phyloP scores from a whole-genome alignment of 2,329 filamentous ascomycete genomes.

The Cladosporium sp. region DNA sequence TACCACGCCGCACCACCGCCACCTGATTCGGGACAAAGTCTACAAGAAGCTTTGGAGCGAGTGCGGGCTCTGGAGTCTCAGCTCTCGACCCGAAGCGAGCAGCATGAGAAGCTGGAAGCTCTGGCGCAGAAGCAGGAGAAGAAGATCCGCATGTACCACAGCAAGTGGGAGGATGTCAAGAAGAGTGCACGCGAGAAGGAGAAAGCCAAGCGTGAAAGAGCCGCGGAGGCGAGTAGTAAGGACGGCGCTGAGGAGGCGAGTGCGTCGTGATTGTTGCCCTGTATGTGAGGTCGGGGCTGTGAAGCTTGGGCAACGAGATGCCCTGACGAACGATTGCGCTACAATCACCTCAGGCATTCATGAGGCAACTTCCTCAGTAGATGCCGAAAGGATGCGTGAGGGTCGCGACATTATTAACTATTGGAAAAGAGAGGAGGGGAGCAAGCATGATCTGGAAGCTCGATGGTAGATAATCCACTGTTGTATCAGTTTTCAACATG shows the following conservation, averaged over 20 bases:
- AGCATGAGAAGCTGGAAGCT: conserved; percentile 61
- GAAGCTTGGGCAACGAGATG: not conserved
- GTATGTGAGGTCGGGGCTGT: not conserved
- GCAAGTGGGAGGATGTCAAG: conserved; percentile 69
- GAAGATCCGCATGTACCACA: conserved; percentile 65
- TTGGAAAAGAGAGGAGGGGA: not conserved
- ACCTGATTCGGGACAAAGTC: conserved; percentile 26
- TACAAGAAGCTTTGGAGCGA: conserved; percentile 26
- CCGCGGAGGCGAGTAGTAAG: conserved; percentile 4
- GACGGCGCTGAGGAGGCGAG: not conserved
- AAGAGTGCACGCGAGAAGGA: conserved; percentile 53
- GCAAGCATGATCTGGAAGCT: not conserved
- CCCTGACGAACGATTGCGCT: not conserved
- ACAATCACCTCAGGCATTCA: too few relatives aligned
- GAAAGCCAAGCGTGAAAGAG: conserved; percentile 19
- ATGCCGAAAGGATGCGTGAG: not conserved
- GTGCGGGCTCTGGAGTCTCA: conserved; percentile 60
- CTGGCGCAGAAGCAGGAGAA: conserved; percentile 63
- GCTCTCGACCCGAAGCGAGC: conserved; percentile 56
- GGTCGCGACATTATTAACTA: not conserved
- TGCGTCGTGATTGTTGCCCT: not conserved
- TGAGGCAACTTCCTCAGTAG: not conserved
- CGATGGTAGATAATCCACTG: not conserved
- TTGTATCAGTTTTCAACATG: not conserved
- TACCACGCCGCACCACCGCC: not conserved